phyloP scores from a whole-genome alignment of 2,329 filamentous ascomycete genomes.

The Nemania abortiva region DNA sequence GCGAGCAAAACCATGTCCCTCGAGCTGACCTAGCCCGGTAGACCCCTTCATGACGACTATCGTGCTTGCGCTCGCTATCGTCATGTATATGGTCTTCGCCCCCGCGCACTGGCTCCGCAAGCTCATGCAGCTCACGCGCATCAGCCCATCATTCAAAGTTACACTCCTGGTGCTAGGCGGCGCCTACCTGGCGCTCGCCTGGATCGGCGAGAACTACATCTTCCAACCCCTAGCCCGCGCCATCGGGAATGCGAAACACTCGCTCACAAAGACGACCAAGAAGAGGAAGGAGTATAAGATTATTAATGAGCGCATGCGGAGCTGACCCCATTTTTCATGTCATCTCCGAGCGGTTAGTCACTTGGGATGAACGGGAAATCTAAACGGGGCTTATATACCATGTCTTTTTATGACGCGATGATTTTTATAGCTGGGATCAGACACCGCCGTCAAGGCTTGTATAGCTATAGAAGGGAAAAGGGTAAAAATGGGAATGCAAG shows the following conservation, averaged over 20 bases:
- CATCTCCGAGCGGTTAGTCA: not conserved
- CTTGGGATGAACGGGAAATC: not conserved
- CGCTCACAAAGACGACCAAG: constrained; percentile 73
- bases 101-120: constrained; percentile 76
- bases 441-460: not conserved
- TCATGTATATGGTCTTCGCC: constrained; percentile 82
- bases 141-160: constrained; percentile 78
- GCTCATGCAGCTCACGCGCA: constrained; percentile 87
- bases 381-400: not conserved
- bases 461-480: not conserved
- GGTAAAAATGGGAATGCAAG: not conserved
- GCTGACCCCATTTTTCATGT: constrained; percentile 41
- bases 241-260: constrained; percentile 72
- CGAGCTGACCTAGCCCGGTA: constrained; percentile 54
- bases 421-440: not conserved
- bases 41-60: constrained; percentile 89
- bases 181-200: constrained; percentile 76
- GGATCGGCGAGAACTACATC: constrained; percentile 76
- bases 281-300: constrained; percentile 90
- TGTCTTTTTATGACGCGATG: constrained; percentile 1
- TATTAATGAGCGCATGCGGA: constrained; percentile 75
- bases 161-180: constrained; percentile 79
- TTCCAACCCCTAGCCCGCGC: constrained; percentile 76
- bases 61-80: constrained; percentile 72
- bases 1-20: not conserved